These are phyloP conservation scores for Trichophyton equinum DNA, from an alignment of 2,329 filamentous ascomycete species.

Conservation along the genomic window DNA sequence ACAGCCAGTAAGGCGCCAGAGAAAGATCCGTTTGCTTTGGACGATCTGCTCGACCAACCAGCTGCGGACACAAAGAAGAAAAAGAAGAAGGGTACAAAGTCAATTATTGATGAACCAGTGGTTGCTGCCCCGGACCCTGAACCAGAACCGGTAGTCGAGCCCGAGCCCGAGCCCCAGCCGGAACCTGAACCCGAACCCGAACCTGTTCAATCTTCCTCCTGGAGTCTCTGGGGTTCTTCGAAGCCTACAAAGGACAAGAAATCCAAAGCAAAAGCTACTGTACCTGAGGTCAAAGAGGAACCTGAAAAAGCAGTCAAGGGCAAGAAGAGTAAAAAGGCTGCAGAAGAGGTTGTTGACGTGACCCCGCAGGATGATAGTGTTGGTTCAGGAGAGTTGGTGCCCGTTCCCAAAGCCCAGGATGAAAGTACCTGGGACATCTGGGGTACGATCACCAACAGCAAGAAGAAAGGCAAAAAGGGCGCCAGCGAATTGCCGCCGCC, in stretches of 20 bases:
- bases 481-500: constrained; percentile 35
- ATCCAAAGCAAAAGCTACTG: constrained; percentile 1
- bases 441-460: constrained; percentile 35
- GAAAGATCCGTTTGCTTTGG: background rate
- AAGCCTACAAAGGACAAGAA: constrained; percentile 9
- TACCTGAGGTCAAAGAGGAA: background rate
- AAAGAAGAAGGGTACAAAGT: constrained; percentile 2
- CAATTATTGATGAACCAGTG: background rate
- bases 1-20: constrained; percentile 1
- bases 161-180: constrained; percentile 18
- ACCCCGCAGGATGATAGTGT: constrained; percentile 8
- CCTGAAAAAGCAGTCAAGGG: background rate
- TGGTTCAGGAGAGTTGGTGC: constrained; percentile 11
- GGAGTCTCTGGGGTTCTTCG: constrained; percentile 9
- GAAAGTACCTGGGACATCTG: constrained; percentile 23
- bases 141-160: constrained; percentile 2
- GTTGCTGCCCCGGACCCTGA: background rate
- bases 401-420: constrained; percentile 3
- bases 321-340: background rate
- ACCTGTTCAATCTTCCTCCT: background rate
- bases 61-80: constrained; percentile 1
- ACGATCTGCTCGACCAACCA: background rate
- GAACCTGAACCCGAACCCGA: constrained; percentile 23
- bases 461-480: constrained; percentile 37
- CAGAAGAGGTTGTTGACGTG: background rate